phyloP scores from a whole-genome alignment of 768 basidiomycete genomes.

The Boletus barrowsii region DNA sequence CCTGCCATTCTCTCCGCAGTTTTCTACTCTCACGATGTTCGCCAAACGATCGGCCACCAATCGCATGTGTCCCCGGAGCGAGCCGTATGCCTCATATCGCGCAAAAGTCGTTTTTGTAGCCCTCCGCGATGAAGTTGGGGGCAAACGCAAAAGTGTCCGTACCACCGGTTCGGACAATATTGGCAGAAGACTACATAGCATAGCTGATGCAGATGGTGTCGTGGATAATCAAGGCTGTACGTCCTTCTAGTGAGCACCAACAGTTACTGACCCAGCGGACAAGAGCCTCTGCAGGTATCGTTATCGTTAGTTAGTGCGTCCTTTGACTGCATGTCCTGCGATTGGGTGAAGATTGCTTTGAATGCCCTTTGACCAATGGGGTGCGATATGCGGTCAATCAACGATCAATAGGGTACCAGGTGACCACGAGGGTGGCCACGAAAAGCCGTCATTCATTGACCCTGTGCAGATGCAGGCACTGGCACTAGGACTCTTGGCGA shows the following conservation, averaged over 20 bases:
- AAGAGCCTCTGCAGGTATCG: too few relatives aligned
- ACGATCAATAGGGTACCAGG: constrained; percentile 5
- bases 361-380: not conserved
- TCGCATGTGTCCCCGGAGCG: not conserved
- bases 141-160: not conserved
- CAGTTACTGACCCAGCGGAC: not conserved
- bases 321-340: too few relatives aligned
- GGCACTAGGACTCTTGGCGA: not conserved
- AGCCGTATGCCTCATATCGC: not conserved
- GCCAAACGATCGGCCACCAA: not conserved
- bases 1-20: constrained; percentile 2
- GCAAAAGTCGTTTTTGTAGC: not conserved
- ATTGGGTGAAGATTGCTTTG: not conserved
- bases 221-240: constrained; percentile 7
- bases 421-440: constrained; percentile 14
- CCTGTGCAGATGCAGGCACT: constrained; percentile 2
- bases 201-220: not conserved
- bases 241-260: not conserved
- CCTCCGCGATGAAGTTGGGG: not conserved
- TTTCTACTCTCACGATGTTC: constrained; percentile 1
- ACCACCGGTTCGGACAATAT: not conserved
- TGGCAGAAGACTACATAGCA: constrained; percentile 2
- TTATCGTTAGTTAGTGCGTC: not conserved
- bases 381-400: constrained; percentile 9
- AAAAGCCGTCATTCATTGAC: constrained; percentile 6